phyloP scores from a whole-genome alignment of 768 basidiomycete species.

The Termitomyces sp. region DNA sequence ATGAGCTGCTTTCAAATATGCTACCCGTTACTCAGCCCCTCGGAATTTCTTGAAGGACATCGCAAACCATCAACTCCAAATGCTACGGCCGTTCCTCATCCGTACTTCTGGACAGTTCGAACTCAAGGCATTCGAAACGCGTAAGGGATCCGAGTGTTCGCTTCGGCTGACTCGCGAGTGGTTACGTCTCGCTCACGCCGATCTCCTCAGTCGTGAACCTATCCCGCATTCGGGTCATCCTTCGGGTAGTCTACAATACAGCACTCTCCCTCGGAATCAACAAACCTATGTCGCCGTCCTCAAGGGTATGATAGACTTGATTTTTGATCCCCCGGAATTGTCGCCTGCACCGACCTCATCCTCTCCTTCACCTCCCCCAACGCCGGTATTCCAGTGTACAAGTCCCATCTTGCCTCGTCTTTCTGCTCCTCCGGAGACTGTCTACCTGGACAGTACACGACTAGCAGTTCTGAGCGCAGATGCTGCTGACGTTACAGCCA shows the following conservation, averaged over 20 bases:
- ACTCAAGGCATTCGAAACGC: constrained; percentile 65
- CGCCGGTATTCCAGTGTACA: constrained; percentile 23
- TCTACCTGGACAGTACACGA: constrained; percentile 73
- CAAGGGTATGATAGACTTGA: constrained; percentile 57
- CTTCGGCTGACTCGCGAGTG: constrained; percentile 58
- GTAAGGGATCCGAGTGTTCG: constrained; percentile 38
- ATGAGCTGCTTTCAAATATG: constrained; percentile 20
- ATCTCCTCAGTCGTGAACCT: constrained; percentile 33
- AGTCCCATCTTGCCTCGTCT: constrained; percentile 24
- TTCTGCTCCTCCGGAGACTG: constrained; percentile 65
- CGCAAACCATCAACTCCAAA: constrained; percentile 92
- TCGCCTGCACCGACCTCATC: constrained; percentile 27
- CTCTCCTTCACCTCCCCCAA: constrained; percentile 18
- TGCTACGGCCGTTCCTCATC: constrained; percentile 86
- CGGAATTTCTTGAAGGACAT: constrained; percentile 60
- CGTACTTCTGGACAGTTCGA: constrained; percentile 78
- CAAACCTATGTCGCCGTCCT: constrained; percentile 52
- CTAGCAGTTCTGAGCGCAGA: constrained; percentile 63
- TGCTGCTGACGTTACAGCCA: constrained; percentile 63
- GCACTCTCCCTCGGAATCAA: constrained; percentile 41
- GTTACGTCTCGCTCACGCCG: constrained; percentile 48
- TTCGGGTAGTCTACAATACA: constrained; percentile 35
- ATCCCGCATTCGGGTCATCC: constrained; percentile 41
- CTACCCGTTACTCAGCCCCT: constrained; percentile 13
- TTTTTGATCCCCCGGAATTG: constrained; percentile 47